These are phyloP conservation scores for Cardamine occulta DNA, from an alignment of 345 rosid species.

Conservation along the genomic window DNA sequence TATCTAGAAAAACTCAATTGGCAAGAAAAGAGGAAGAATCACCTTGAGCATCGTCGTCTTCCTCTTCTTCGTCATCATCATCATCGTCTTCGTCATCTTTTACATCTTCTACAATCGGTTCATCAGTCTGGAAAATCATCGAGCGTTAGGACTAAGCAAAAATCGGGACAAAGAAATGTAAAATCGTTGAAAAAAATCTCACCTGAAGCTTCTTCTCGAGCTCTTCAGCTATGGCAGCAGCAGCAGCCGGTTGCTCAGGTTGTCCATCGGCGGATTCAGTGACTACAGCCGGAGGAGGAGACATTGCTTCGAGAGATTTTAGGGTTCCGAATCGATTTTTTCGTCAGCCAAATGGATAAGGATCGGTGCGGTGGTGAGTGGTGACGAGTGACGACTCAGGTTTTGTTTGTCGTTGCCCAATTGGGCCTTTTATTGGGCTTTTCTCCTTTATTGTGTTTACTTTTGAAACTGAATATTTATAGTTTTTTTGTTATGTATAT, in stretches of 20 bases:
- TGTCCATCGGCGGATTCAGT: constrained; percentile 51
- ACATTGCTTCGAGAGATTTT: constrained; percentile 48
- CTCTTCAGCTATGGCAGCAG: constrained; percentile 46
- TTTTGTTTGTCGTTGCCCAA: neutral
- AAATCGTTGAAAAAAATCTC: neutral
- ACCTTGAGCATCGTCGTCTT: constrained; percentile 68
- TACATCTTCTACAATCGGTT: constrained; percentile 67
- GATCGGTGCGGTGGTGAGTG: neutral
- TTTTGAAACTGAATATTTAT: neutral
- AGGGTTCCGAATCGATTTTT: neutral
- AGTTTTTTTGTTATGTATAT: neutral
- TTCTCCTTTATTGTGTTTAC: neutral
- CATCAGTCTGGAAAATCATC: constrained; percentile 47
- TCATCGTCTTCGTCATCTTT: constrained; percentile 73
- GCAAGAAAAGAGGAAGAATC: neutral
- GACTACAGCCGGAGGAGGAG: constrained; percentile 57
- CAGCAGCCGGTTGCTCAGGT: constrained; percentile 24
- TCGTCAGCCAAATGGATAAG: constrained; percentile 30
- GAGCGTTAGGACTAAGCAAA: neutral
- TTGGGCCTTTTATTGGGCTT: neutral
- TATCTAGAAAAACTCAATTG: neutral
- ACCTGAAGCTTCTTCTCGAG: constrained; percentile 51
- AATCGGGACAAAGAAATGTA: neutral
- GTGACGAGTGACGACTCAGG: neutral
- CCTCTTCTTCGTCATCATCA: constrained; percentile 71